Conservation (phyloP, 2,329 filamentous ascomycete genomes). For the Diaporthe sp. region DNA sequence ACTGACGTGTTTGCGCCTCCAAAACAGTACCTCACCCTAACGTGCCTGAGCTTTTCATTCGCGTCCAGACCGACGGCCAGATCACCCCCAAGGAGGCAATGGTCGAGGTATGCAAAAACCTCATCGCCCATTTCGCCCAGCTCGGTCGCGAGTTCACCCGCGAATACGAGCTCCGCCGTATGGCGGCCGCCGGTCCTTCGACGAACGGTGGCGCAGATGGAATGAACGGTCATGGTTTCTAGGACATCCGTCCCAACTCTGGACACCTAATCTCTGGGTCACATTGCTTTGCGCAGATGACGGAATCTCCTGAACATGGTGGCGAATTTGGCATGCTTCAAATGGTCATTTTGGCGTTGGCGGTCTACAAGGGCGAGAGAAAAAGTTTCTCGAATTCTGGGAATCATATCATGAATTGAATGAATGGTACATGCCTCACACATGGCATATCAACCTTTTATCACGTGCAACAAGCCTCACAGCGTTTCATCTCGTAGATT, state of each 20-base stretch:
- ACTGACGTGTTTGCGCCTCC: constrained; percentile 1
- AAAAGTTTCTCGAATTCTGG: neutral
- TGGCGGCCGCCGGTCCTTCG: constrained; percentile 77
- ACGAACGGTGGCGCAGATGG: constrained; percentile 50
- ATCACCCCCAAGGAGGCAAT: constrained; percentile 92
- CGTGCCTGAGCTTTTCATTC: constrained; percentile 75
- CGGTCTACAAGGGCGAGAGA: neutral
- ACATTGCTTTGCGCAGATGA: neutral
- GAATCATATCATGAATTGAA: constrained; percentile 20
- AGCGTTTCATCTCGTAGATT: neutral
- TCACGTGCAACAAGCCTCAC: neutral
- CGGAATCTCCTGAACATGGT: neutral
- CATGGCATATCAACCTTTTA: neutral
- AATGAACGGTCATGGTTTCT: constrained; percentile 46
- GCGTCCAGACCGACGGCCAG: constrained; percentile 91
- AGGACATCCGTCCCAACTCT: constrained; percentile 19
- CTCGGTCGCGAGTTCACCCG: constrained; percentile 91
- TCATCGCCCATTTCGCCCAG: constrained; percentile 84
- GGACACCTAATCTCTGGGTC: neutral
- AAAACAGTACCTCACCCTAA: constrained; percentile 70
- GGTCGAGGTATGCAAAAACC: constrained; percentile 82
- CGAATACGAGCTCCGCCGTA: constrained; percentile 90
- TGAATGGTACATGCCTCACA: neutral
- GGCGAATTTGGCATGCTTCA: constrained; percentile 16
- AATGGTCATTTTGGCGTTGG: constrained; percentile 32